Percentiles rank a stretch among this genome's conserved stretches.
These are phyloP conservation scores for Pyrus pyrifolia DNA, from an alignment of 306 rosid species.

Conservation along the genomic window DNA sequence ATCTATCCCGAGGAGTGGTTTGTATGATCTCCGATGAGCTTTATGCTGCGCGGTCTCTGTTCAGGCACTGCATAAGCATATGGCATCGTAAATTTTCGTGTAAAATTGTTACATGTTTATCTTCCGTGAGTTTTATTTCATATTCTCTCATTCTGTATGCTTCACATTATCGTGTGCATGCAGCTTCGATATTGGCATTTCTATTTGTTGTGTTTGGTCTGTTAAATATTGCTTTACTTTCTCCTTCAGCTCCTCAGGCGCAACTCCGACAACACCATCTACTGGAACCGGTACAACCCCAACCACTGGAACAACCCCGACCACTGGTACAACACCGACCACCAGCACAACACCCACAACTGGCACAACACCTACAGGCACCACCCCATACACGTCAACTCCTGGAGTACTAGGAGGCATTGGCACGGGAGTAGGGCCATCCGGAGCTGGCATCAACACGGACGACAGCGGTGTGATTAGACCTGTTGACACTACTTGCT, in stretches of 20 bases:
- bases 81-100: background rate
- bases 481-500: conserved; percentile 7
- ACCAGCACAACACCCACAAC: background rate
- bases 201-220: background rate
- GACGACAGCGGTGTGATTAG: conserved; percentile 59
- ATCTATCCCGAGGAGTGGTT: background rate
- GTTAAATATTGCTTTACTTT: background rate
- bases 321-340: background rate
- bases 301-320: conserved; percentile 7
- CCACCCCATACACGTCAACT: conserved; percentile 30
- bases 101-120: background rate
- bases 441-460: conserved; percentile 55
- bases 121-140: background rate
- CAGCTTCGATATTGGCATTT: background rate
- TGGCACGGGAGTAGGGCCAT: conserved; percentile 58
- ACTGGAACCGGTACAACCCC: conserved; percentile 21
- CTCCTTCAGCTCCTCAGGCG: conserved; percentile 38
- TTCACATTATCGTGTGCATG: background rate
- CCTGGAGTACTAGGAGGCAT: conserved; percentile 76
- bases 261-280: conserved; percentile 11
- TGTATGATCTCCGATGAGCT: background rate
- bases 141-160: background rate
- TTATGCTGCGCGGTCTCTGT: background rate
- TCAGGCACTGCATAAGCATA: background rate
- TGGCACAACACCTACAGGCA: conserved; percentile 20